These are phyloP conservation scores for Rhizoclosmatium sp. DNA, from an alignment of 192 early-diverging fungal genomes.

Conservation along the genomic window DNA sequence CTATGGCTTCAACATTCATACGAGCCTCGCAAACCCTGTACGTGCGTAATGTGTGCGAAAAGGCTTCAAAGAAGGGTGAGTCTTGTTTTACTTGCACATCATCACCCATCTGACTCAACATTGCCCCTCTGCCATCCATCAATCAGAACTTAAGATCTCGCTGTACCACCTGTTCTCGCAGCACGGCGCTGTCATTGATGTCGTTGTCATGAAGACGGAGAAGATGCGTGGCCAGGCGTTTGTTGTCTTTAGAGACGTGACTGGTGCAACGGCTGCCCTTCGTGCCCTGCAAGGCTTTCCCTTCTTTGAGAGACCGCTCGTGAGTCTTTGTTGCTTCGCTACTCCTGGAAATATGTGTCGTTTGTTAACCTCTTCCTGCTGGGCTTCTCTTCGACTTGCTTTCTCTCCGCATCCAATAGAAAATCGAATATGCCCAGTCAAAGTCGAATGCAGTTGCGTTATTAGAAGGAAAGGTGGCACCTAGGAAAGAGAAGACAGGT, in stretches of 20 bases:
- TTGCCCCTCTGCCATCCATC: background rate
- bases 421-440: constrained; percentile 76
- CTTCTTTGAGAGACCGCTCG: constrained; percentile 84
- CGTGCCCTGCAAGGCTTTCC: constrained; percentile 87
- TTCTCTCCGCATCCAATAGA: constrained; percentile 46
- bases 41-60: constrained; percentile 72
- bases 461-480: constrained; percentile 61
- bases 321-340: constrained; percentile 46
- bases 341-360: constrained; percentile 1
- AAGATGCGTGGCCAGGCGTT: constrained; percentile 96
- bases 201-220: constrained; percentile 81
- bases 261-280: constrained; percentile 84
- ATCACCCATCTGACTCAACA: no score
- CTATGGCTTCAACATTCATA: constrained; percentile 13
- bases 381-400: background rate
- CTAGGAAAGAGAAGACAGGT: background rate
- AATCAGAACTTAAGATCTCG: constrained; percentile 68
- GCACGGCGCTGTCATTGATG: constrained; percentile 86
- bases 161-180: constrained; percentile 88
- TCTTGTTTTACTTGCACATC: background rate
- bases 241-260: constrained; percentile 86
- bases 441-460: constrained; percentile 79
- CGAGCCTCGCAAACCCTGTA: constrained; percentile 77
- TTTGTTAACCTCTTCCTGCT: background rate
- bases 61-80: constrained; percentile 76